phyloP scores from a whole-genome alignment of 345 rosid species.

The Murraya paniculata region DNA sequence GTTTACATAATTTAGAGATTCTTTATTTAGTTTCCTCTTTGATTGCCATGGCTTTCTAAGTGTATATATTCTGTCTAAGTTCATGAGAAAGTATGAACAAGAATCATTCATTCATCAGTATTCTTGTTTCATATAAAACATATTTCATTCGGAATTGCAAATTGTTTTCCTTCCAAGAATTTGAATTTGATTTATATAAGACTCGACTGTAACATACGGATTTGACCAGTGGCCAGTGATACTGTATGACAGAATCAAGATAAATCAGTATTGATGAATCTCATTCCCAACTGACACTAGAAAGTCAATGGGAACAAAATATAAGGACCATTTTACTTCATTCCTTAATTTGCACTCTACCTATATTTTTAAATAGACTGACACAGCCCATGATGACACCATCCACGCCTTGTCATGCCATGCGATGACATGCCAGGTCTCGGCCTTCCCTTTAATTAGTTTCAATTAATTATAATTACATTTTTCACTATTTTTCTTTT shows the following conservation, averaged over 20 bases:
- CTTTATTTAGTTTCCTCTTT: too few relatives aligned
- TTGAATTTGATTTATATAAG: background rate
- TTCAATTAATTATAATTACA: background rate
- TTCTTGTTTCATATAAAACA: background rate
- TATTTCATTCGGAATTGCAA: background rate
- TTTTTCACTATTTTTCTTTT: background rate
- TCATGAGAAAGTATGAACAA: too few relatives aligned
- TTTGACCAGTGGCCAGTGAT: background rate
- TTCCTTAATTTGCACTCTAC: background rate
- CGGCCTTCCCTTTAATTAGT: background rate
- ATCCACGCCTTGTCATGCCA: background rate
- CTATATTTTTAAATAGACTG: background rate
- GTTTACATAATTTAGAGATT: too few relatives aligned
- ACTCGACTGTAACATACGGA: background rate
- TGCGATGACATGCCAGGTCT: background rate
- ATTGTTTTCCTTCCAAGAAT: background rate
- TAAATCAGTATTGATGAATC: background rate
- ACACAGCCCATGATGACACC: background rate
- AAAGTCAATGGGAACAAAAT: background rate
- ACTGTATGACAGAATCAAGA: background rate
- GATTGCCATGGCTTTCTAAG: too few relatives aligned
- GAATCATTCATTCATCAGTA: too few relatives aligned
- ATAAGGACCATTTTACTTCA: background rate
- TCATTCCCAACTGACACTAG: background rate
- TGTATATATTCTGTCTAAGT: too few relatives aligned